Conservation (phyloP, 768 basidiomycete genomes). For the Astraeus odoratus region DNA sequence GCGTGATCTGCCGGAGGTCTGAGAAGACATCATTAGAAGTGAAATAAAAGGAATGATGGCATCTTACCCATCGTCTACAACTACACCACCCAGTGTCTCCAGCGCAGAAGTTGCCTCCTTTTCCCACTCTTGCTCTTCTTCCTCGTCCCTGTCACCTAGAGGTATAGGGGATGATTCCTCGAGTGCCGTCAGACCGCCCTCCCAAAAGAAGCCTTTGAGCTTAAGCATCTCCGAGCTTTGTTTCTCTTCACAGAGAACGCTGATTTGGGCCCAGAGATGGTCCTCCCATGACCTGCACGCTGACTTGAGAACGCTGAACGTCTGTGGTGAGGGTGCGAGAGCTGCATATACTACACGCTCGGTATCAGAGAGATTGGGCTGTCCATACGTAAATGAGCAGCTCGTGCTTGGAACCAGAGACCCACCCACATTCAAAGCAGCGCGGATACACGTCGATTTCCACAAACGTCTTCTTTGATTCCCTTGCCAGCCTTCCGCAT, state of each 20-base stretch:
- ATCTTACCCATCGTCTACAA: conserved; percentile 58
- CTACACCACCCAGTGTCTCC: conserved; percentile 49
- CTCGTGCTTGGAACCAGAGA: background rate
- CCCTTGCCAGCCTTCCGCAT: conserved; percentile 55
- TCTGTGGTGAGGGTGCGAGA: conserved; percentile 66
- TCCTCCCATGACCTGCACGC: conserved; percentile 92
- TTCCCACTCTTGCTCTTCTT: conserved; percentile 55
- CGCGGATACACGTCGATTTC: conserved; percentile 79
- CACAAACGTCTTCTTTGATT: conserved; percentile 75
- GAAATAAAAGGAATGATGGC: background rate
- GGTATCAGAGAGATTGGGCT: conserved; percentile 54
- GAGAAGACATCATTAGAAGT: conserved; percentile 2
- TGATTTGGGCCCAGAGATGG: conserved; percentile 87
- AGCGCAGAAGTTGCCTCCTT: conserved; percentile 53
- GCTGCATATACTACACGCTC: conserved; percentile 89
- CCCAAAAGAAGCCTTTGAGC: conserved; percentile 76
- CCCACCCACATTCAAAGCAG: conserved; percentile 66
- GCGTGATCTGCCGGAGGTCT: conserved; percentile 64
- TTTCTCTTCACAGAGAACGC: conserved; percentile 75
- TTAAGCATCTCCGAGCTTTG: conserved; percentile 61
- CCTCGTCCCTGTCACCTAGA: conserved; percentile 23
- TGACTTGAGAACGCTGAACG: conserved; percentile 56
- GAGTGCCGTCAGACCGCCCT: conserved; percentile 46
- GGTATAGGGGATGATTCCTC: conserved; percentile 30
- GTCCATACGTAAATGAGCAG: background rate